Percentiles rank a stretch among this genome's conserved stretches.
Conservation (phyloP, 2,329 filamentous ascomycete species). For the Exophiala xenobiotica region DNA sequence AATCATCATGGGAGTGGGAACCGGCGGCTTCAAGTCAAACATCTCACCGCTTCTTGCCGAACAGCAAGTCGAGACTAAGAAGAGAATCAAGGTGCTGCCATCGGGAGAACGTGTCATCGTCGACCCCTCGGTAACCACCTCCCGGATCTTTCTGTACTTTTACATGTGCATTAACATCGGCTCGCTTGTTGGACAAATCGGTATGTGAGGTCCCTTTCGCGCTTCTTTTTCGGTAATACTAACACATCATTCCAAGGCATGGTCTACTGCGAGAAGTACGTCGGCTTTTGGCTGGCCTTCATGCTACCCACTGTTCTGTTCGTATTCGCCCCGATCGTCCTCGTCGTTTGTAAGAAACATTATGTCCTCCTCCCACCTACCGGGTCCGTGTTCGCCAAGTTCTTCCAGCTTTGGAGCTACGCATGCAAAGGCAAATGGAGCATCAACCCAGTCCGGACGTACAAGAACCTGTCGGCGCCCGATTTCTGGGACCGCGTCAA, state of each 20-base stretch:
- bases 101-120: slow-evolving; percentile 68
- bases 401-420: slow-evolving; percentile 59
- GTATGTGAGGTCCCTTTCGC: slow-evolving; percentile 49
- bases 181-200: slow-evolving; percentile 60
- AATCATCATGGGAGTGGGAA: slow-evolving; percentile 70
- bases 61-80: slow-evolving; percentile 62
- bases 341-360: slow-evolving; percentile 59
- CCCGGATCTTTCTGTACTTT: slow-evolving; percentile 68
- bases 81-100: slow-evolving; percentile 55
- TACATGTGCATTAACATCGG: slow-evolving; percentile 72
- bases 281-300: slow-evolving; percentile 73
- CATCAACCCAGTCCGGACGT: slow-evolving; percentile 58
- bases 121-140: slow-evolving; percentile 67
- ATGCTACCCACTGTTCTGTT: slow-evolving; percentile 67
- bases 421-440: slow-evolving; percentile 65
- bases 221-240: neutral
- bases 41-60: slow-evolving; percentile 71
- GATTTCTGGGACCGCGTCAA: slow-evolving; percentile 69
- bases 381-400: slow-evolving; percentile 70
- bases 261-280: slow-evolving; percentile 71
- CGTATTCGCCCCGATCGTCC: slow-evolving; percentile 60
- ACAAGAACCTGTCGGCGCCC: slow-evolving; percentile 56
- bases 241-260: neutral
- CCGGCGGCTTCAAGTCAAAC: slow-evolving; percentile 80
- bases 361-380: slow-evolving; percentile 66